A percentile compares a stretch with the other conserved stretches of the same genome.
These are phyloP conservation scores for Lolium rigidum DNA, from an alignment of 176 grass and related monocot genomes.

Conservation along the genomic window DNA sequence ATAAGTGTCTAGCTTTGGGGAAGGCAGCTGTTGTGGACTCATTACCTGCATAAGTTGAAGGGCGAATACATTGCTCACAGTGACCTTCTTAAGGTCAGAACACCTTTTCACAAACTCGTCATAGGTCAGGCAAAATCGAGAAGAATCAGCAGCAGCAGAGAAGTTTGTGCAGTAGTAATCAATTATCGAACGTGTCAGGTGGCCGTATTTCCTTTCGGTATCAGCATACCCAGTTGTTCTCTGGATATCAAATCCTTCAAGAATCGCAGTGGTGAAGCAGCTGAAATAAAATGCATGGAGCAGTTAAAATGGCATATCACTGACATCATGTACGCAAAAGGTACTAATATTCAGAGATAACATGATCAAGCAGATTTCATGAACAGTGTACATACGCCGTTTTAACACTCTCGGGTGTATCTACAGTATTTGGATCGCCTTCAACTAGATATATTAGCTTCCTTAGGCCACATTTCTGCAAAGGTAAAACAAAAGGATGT, in stretches of 20 bases:
- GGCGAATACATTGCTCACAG: constrained; percentile 76
- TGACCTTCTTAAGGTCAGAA: constrained; percentile 68
- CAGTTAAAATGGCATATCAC: constrained; percentile 10
- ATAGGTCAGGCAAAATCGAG: constrained; percentile 62
- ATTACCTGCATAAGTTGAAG: constrained; percentile 99
- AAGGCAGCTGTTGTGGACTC: not conserved
- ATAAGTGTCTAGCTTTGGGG: not conserved
- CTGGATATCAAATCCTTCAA: constrained; percentile 92
- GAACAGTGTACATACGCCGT: constrained; percentile 65
- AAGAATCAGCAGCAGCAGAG: constrained; percentile 36
- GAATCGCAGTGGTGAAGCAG: constrained; percentile 85
- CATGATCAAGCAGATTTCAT: constrained; percentile 8
- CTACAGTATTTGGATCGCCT: constrained; percentile 68
- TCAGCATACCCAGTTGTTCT: constrained; percentile 80
- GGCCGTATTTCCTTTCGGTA: constrained; percentile 62
- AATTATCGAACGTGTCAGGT: constrained; percentile 74
- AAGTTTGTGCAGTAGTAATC: constrained; percentile 69
- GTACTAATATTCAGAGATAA: constrained; percentile 7
- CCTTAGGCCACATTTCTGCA: constrained; percentile 75
- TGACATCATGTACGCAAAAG: not conserved
- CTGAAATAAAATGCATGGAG: constrained; percentile 52
- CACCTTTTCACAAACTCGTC: constrained; percentile 69
- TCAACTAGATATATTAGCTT: constrained; percentile 94
- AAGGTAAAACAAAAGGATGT: constrained; percentile 27
- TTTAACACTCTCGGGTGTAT: constrained; percentile 67